Evolutionary conservation across 345 rosid species (phyloP), one percentile per base, ranked within the genome.

Genomic region (Jatropha curcas): DNA sequence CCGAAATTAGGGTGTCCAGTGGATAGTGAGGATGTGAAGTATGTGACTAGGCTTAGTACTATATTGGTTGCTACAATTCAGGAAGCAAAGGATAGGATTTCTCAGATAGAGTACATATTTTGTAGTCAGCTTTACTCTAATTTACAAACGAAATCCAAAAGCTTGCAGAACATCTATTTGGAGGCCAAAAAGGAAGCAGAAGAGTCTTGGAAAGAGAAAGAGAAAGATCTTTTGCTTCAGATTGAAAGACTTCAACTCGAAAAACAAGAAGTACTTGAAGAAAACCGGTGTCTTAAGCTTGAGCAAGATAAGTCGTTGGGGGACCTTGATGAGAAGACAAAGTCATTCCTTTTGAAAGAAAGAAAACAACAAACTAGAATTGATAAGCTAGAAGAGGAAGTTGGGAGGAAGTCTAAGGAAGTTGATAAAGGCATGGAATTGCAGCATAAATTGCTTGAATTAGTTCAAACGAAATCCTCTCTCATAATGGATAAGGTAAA

Each of bases 61-160:
- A 74, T 90, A 62, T 80, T 92, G 79, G 97, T 94, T 27, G 99
- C 97, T 0, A 84, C 97, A 16, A 92, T 94, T 70, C 89, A 94
- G 72, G 98, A 94, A 82, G 91, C 97, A 3, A 94, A 90, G 74
- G 99, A 90, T 55, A 78, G 88, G 72, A 89, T 94, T 65, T 88
- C 98, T 59, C 99, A 92, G 87, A 91, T 94, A 33, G 99, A 92
- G 76, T 89, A 89, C 71, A 86, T 94, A 16, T 94, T 90, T 78
- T 92, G 98, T 80, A 85, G 85, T 74, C 97, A 94, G 84, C 82
- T 94, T 24, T 94, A 82, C 80, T 95, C 94, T 24, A 84, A 79
- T 37, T 83, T 90, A 74, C 94, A 85, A 74, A 75, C 86, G 8
- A 89, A 76, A 60, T 77, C 86, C 63, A 89, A 78, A 84, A 74